Evolutionary conservation across 345 rosid species (phyloP).

Genomic region (Excoecaria cochinchinensis): DNA sequence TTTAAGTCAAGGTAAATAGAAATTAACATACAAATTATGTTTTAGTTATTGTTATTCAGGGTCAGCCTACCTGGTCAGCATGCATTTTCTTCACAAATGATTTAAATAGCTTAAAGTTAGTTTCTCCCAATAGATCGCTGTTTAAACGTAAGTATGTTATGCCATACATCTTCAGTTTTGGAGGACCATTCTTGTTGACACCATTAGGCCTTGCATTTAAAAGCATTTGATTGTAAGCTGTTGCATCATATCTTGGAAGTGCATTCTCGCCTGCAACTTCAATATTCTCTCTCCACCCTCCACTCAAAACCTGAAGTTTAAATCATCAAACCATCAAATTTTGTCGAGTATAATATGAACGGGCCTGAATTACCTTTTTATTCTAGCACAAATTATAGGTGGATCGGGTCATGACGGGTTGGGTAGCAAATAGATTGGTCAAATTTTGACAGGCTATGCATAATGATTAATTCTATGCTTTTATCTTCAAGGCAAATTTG

Average conservation of each 20-base stretch:
- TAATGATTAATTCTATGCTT: too few species aligned
- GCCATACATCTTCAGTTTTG: constrained; percentile 61
- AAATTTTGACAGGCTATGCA: too few species aligned
- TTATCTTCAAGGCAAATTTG: too few species aligned
- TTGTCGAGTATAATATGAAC: too few species aligned
- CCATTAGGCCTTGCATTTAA: constrained; percentile 85
- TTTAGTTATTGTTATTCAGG: background rate
- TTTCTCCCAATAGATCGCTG: constrained; percentile 38
- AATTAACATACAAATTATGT: background rate
- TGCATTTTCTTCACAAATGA: constrained; percentile 79
- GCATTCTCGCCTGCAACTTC: constrained; percentile 90
- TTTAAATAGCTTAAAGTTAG: constrained; percentile 61
- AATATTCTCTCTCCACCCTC: constrained; percentile 64
- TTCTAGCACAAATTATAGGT: too few species aligned
- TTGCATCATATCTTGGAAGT: constrained; percentile 60
- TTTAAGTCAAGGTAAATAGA: background rate
- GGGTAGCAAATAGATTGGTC: too few species aligned
- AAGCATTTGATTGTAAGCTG: constrained; percentile 70
- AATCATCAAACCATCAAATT: background rate
- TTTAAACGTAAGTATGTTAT: constrained; percentile 71
- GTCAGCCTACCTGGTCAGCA: constrained; percentile 58
- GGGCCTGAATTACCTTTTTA: too few species aligned
- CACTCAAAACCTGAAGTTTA: constrained; percentile 65
- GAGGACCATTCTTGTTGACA: constrained; percentile 45
- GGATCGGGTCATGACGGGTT: too few species aligned